Percentiles rank a stretch among this genome's conserved stretches.
phyloP scores from a whole-genome alignment of 371 early-diverging fungal species.

The Mucor racemosus region DNA sequence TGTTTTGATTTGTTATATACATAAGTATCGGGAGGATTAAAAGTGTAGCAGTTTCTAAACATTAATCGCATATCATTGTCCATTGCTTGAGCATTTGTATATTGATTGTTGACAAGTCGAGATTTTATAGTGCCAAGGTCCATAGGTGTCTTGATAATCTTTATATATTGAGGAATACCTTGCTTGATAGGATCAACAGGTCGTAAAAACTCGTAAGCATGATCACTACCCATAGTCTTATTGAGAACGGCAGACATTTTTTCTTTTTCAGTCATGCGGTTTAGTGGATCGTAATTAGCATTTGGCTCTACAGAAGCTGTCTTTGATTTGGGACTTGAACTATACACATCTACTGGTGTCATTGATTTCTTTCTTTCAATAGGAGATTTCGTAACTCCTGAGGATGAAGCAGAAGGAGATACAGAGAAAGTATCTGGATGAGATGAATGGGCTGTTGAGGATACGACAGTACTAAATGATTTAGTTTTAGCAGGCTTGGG shows the following conservation, averaged over 20 bases:
- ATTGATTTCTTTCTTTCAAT: conserved; percentile 14
- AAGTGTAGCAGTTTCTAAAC: conserved; percentile 63
- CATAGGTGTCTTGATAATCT: conserved; percentile 95
- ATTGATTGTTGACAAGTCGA: conserved; percentile 59
- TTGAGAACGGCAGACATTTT: conserved; percentile 34
- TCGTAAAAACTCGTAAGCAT: conserved; percentile 48
- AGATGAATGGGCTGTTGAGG: not conserved
- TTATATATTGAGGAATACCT: conserved; percentile 70
- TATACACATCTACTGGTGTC: not conserved
- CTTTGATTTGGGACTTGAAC: conserved; percentile 1
- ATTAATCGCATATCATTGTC: conserved; percentile 55
- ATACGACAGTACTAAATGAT: conserved; percentile 10
- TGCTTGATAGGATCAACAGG: conserved; percentile 57
- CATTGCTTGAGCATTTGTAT: conserved; percentile 48
- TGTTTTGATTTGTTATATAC: conserved; percentile 69
- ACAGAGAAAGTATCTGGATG: not conserved
- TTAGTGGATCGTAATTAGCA: not conserved
- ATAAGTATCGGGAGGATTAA: conserved; percentile 80
- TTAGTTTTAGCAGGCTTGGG: conserved; percentile 15
- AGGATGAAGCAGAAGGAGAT: not conserved
- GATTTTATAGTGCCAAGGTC: conserved; percentile 92
- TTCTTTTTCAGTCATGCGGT: conserved; percentile 32
- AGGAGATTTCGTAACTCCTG: not conserved
- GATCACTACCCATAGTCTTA: conserved; percentile 38
- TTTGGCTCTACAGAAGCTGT: not conserved